Percentiles rank a stretch among this genome's conserved stretches.
Conservation (phyloP, 495 filamentous ascomycete genomes). For the Tuber aestivum region DNA sequence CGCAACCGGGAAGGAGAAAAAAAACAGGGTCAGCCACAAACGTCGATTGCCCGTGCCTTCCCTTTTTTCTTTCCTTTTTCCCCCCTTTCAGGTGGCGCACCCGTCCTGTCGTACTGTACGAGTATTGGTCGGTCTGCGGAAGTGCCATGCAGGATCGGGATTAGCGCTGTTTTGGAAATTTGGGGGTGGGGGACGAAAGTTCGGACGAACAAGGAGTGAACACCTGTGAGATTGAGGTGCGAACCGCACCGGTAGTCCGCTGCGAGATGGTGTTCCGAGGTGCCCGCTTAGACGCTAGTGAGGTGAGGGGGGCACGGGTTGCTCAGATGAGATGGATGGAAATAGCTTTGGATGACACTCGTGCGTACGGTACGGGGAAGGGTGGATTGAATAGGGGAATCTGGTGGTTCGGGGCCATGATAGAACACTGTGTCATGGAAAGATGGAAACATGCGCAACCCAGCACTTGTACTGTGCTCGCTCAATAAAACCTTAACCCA, state of each 20-base stretch:
- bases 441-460: neutral
- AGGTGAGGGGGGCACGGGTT: neutral
- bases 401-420: neutral
- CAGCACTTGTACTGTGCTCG: neutral
- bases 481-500: neutral
- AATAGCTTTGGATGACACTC: neutral
- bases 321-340: neutral
- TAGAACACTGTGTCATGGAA: neutral
- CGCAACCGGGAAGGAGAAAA: neutral
- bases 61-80: neutral
- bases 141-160: neutral
- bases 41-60: neutral
- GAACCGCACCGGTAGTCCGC: too few relatives aligned
- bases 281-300: too few relatives aligned
- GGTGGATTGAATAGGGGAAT: neutral
- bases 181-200: neutral
- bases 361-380: neutral
- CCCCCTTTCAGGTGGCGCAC: neutral
- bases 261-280: too few relatives aligned
- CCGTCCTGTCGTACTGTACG: neutral
- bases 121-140: neutral
- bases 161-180: neutral
- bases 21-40: neutral
- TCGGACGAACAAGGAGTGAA: neutral
- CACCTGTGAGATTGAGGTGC: too few relatives aligned